These are phyloP conservation scores for Allium fistulosum DNA, from an alignment of 106 monocot species.

Conservation along the genomic window DNA sequence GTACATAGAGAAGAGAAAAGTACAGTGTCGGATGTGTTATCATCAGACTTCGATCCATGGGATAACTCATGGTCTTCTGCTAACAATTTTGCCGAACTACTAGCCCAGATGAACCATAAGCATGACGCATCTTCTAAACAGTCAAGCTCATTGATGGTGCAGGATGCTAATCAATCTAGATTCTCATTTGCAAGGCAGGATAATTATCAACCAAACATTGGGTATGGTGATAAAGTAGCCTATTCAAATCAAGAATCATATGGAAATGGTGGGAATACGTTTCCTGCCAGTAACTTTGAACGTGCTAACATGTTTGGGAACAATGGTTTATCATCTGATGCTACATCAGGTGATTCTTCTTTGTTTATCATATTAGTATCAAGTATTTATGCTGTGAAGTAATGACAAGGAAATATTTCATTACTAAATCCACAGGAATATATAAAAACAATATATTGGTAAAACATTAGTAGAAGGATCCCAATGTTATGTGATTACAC, in stretches of 20 bases:
- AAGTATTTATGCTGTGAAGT: neutral
- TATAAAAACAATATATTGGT: too few species aligned
- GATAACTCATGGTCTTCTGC: conserved; percentile 16
- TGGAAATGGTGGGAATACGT: conserved; percentile 18
- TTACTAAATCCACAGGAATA: too few species aligned
- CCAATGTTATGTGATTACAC: too few species aligned
- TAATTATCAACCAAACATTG: conserved; percentile 18
- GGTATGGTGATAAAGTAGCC: conserved; percentile 4
- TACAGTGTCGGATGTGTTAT: conserved; percentile 16
- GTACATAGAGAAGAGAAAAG: conserved; percentile 10
- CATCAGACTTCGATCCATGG: conserved; percentile 24
- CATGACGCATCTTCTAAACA: conserved; percentile 9
- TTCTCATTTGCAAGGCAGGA: conserved; percentile 73
- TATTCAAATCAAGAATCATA: conserved; percentile 10
- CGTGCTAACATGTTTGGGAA: neutral
- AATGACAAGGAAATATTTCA: neutral
- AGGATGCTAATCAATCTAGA: conserved; percentile 17
- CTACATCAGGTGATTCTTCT: conserved; percentile 20
- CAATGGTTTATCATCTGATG: conserved; percentile 10
- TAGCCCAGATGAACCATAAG: conserved; percentile 6
- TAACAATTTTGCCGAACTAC: conserved; percentile 17
- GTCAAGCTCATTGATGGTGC: conserved; percentile 1
- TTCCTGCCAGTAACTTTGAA: conserved; percentile 3
- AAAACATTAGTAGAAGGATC: too few species aligned
- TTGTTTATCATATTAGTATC: neutral